Conservation (phyloP, 2,329 filamentous ascomycete species). For the Penicillium janthinellum region DNA sequence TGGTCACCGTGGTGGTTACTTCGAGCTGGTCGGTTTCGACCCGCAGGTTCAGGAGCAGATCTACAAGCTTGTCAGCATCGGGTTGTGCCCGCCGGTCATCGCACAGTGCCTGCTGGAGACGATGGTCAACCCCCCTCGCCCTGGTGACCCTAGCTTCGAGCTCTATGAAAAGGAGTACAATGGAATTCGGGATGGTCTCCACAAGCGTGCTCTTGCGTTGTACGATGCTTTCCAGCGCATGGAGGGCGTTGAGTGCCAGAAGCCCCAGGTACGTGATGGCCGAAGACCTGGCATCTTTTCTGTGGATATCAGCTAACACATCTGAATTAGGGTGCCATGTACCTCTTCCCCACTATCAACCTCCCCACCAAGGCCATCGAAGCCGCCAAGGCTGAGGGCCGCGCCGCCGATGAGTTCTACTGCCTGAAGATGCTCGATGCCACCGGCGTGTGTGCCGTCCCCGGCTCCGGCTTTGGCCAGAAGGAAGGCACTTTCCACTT, state of each 20-base stretch:
- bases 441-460: slow-evolving; percentile 91
- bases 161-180: slow-evolving; percentile 86
- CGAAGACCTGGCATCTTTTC: not conserved
- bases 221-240: slow-evolving; percentile 90
- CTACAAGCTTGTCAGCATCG: slow-evolving; percentile 98
- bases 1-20: slow-evolving; percentile 95
- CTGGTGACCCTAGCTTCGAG: slow-evolving; percentile 79
- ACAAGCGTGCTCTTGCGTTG: slow-evolving; percentile 77
- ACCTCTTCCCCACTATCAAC: slow-evolving; percentile 93
- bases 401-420: slow-evolving; percentile 89
- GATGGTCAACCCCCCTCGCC: slow-evolving; percentile 92
- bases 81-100: slow-evolving; percentile 90
- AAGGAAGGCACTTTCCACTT: slow-evolving; percentile 90
- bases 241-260: slow-evolving; percentile 91
- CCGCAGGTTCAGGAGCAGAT: slow-evolving; percentile 84
- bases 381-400: slow-evolving; percentile 72
- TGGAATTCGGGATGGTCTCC: slow-evolving; percentile 75
- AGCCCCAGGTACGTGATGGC: slow-evolving; percentile 63
- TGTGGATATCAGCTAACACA: not conserved
- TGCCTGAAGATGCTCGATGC: slow-evolving; percentile 86
- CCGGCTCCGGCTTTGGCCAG: slow-evolving; percentile 92
- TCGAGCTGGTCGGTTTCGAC: slow-evolving; percentile 91
- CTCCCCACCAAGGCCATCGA: slow-evolving; percentile 74
- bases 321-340: slow-evolving; percentile 78
- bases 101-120: slow-evolving; percentile 96